Evolutionary conservation across 805 yeast genomes (phyloP).

Genomic region (Saturnispora dispora): DNA sequence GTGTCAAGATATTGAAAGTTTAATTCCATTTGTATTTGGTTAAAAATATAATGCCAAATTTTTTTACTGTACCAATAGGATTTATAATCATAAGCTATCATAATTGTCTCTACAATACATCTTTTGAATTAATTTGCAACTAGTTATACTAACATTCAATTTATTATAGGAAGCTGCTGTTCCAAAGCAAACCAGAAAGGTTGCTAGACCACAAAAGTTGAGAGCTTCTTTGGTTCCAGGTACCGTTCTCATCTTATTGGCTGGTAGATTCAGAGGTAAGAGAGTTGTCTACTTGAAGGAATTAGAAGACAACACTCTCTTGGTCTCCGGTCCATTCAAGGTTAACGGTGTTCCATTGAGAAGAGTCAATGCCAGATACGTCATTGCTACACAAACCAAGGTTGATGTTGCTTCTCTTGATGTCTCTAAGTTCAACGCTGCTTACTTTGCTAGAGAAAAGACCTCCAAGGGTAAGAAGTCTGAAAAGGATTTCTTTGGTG

Average conservation of each 20-base stretch:
- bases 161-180: conserved; percentile 56
- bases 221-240: conserved; percentile 97
- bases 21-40: no score
- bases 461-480: conserved; percentile 71
- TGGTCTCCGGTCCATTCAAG: conserved; percentile 98
- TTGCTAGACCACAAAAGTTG: conserved; percentile 87
- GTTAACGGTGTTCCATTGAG: conserved; percentile 99
- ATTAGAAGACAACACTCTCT: conserved; percentile 95
- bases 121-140: no score
- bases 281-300: conserved; percentile 96
- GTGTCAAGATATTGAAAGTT: no score
- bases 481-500: conserved; percentile 87
- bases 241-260: conserved; percentile 91
- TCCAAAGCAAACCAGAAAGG: conserved; percentile 82
- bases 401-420: conserved; percentile 73
- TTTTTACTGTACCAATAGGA: background rate
- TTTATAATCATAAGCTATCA: no score
- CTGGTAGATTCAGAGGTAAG: conserved; percentile 99
- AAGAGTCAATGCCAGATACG: conserved; percentile 98
- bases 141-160: conserved; percentile 6
- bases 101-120: background rate
- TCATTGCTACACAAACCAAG: conserved; percentile 95
- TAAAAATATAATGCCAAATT: background rate
- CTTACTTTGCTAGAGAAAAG: conserved; percentile 96
- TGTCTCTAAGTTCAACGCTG: conserved; percentile 84